Percentiles rank a stretch among this genome's conserved stretches.
phyloP scores from a whole-genome alignment of 257 asterid species.

The Capsicum pubescens region DNA sequence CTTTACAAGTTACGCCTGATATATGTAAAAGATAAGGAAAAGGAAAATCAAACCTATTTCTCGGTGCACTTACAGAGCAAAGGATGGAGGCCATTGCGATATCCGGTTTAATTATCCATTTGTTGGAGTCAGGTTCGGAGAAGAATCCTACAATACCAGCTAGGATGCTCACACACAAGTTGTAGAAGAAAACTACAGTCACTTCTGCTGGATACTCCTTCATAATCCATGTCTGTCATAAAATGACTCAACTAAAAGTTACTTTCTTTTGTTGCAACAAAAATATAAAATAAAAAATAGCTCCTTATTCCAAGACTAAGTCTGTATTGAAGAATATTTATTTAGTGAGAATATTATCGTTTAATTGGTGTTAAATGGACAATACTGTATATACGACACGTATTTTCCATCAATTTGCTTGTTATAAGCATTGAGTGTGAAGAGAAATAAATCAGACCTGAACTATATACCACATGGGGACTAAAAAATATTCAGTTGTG shows the following conservation, averaged over 20 bases:
- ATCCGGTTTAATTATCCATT: slow-evolving; percentile 63
- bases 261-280: neutral
- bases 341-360: neutral
- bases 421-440: neutral
- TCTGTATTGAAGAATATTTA: too few species aligned
- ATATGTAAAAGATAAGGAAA: neutral
- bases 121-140: slow-evolving; percentile 56
- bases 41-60: neutral
- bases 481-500: slow-evolving; percentile 66
- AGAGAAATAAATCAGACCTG: slow-evolving; percentile 49
- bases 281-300: neutral
- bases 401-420: neutral
- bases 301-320: neutral
- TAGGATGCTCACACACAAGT: slow-evolving; percentile 65
- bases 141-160: slow-evolving; percentile 68
- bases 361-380: too few species aligned
- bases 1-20: too few species aligned
- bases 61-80: slow-evolving; percentile 63
- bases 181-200: slow-evolving; percentile 71
- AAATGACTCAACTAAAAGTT: neutral
- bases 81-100: slow-evolving; percentile 67
- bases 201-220: slow-evolving; percentile 66
- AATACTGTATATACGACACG: neutral
- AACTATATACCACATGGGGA: slow-evolving; percentile 91
- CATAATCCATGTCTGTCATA: slow-evolving; percentile 74